phyloP scores from a whole-genome alignment of 208 protist genomes.

The Leishmania guyanensis region DNA sequence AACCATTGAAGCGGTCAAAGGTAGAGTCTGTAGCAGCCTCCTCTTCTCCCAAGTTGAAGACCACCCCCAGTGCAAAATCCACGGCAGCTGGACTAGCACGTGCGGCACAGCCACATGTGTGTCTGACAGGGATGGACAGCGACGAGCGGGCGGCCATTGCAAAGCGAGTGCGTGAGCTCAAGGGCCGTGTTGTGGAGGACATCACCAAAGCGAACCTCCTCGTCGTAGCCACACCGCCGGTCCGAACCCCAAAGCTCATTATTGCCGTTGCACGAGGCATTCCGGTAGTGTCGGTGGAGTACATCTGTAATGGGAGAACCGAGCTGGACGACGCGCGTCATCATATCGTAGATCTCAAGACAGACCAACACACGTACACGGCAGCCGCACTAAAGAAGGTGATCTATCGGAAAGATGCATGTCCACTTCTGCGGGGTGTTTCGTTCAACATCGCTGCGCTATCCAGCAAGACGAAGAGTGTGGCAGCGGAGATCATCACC shows the following conservation, averaged over 20 bases:
- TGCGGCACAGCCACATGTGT: slow-evolving; percentile 35
- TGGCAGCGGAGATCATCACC: slow-evolving; percentile 68
- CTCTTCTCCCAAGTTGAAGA: background rate
- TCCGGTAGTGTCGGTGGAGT: slow-evolving; percentile 62
- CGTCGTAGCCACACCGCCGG: slow-evolving; percentile 56
- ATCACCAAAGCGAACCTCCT: slow-evolving; percentile 62
- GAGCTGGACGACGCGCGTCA: slow-evolving; percentile 15
- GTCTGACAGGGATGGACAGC: slow-evolving; percentile 73
- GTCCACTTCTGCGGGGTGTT: slow-evolving; percentile 46
- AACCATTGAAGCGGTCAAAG: slow-evolving; percentile 14
- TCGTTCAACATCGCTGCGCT: slow-evolving; percentile 47
- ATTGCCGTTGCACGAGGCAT: slow-evolving; percentile 78
- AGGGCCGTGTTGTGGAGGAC: slow-evolving; percentile 55
- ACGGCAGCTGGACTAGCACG: background rate
- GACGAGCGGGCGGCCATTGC: slow-evolving; percentile 33
- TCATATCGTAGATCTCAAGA: slow-evolving; percentile 50
- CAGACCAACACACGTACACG: slow-evolving; percentile 57
- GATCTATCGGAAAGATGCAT: slow-evolving; percentile 38
- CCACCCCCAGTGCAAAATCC: background rate
- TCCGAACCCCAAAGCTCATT: slow-evolving; percentile 87
- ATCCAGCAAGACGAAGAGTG: slow-evolving; percentile 38
- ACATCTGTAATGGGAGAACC: slow-evolving; percentile 38
- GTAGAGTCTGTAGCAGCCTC: background rate
- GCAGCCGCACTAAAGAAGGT: slow-evolving; percentile 41
- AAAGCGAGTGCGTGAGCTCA: slow-evolving; percentile 44